A percentile compares a stretch with the other conserved stretches of the same genome.
Conservation (phyloP, 306 rosid species). For the Coriaria nepalensis region DNA sequence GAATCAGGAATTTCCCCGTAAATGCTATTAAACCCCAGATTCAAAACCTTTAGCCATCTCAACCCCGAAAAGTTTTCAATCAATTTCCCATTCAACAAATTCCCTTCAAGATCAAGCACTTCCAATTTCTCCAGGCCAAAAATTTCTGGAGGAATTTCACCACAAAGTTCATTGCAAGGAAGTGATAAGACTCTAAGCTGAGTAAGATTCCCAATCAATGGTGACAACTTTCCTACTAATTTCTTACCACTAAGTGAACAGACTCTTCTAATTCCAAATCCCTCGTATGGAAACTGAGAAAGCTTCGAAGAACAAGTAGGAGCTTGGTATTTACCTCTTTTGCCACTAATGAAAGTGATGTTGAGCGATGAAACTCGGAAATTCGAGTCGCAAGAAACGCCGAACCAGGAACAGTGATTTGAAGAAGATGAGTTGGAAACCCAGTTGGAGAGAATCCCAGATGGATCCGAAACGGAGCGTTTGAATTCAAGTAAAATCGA, state of each 20-base stretch:
- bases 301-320: constrained; percentile 19
- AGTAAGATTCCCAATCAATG: constrained; percentile 18
- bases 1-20: constrained; percentile 18
- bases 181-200: constrained; percentile 22
- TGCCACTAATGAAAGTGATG: constrained; percentile 3
- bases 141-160: constrained; percentile 18
- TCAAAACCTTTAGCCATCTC: constrained; percentile 22
- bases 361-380: constrained; percentile 16
- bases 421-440: neutral
- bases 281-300: constrained; percentile 9
- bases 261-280: constrained; percentile 12
- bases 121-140: constrained; percentile 21
- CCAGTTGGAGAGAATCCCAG: constrained; percentile 22
- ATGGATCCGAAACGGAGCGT: constrained; percentile 15
- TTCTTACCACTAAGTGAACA: constrained; percentile 6
- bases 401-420: constrained; percentile 23
- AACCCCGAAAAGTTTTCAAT: constrained; percentile 14
- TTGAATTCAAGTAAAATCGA: constrained; percentile 22
- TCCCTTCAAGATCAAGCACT: constrained; percentile 37
- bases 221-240: constrained; percentile 17
- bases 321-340: constrained; percentile 17
- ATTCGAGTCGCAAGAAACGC: constrained; percentile 19
- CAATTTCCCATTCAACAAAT: constrained; percentile 17
- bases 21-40: constrained; percentile 23
- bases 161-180: constrained; percentile 17